Evolutionary conservation across 768 basidiomycete species (phyloP), one percentile per base, ranked within the genome.

Genomic region (Hydnomerulius pinastri): DNA sequence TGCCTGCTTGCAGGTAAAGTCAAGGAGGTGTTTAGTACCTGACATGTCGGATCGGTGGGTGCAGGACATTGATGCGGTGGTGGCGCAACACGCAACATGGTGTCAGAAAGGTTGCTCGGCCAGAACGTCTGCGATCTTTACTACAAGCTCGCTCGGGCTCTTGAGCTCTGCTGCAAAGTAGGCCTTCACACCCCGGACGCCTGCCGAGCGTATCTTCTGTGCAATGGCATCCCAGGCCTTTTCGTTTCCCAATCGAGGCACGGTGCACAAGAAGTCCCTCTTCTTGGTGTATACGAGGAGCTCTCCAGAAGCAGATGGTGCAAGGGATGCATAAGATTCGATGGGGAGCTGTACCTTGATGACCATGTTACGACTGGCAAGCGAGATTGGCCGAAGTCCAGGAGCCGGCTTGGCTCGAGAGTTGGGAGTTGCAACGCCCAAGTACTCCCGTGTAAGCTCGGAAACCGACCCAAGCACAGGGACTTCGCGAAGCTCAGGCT

Each of bases 271-370:
- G 30, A 85, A 77, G 47, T 82, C 74, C 10, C 78, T 68, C 56
- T 78, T 82, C 64, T 77, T 77, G 41, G 72, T 77, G 55, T 82
- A 85, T 21, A 83, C 70, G 25, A 75, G 55, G 17, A 80, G 51
- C 47, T 66, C 52, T 2, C 60, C 72, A 6, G 51, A n/a, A 44
- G 23, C 15, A 48, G 20, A 54, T 17, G 8, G 23, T 21, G 39
- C 38, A 4, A 13, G 57, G 52, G 48, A 48, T n/a, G 29, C 8
- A 6, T 0, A 12, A 1, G 48, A 42, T 29, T 48, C 51, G 39
- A 66, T 65, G 0, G 80, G 77, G 0, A 79, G 66, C 55, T 85
- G 82, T 0, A 82, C 68, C 63, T 85, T 85, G 68, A 85, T 69
- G 43, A 81, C 63, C 54, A 81, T 61, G 30, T 59, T 61, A 63